Conservation (phyloP, 2,329 filamentous ascomycete species). For the Diaporthe sp. region DNA sequence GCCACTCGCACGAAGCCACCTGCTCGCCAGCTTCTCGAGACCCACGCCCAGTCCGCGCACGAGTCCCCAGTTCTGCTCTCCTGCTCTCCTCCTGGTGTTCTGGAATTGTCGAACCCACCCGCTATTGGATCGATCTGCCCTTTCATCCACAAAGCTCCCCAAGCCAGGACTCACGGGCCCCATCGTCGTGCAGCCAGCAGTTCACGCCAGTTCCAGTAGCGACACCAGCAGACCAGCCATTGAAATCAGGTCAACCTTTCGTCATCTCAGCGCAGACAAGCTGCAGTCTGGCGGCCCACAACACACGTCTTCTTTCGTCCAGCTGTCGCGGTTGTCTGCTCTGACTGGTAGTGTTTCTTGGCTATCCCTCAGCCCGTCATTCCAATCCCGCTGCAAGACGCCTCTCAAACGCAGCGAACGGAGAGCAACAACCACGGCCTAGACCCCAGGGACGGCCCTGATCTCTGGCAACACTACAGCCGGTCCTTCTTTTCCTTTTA, state of each 20-base stretch:
- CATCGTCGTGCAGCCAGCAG: conserved; percentile 26
- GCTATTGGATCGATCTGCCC: conserved; percentile 34
- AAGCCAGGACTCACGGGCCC: conserved; percentile 33
- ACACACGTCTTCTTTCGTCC: conserved; percentile 18
- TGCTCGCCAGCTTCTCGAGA: conserved; percentile 33
- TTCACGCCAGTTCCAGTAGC: conserved; percentile 28
- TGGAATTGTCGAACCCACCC: conserved; percentile 32
- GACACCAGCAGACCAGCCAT: conserved; percentile 31
- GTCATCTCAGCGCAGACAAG: conserved; percentile 33
- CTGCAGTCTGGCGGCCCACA: conserved; percentile 23
- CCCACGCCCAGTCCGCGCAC: conserved; percentile 30
- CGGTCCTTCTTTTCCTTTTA: conserved; percentile 32
- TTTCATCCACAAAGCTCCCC: conserved; percentile 22
- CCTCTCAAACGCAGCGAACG: conserved; percentile 24
- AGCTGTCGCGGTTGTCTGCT: conserved; percentile 25
- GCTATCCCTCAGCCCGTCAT: conserved; percentile 34
- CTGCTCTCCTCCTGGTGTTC: conserved; percentile 10
- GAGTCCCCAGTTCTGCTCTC: conserved; percentile 35
- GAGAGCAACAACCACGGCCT: conserved; percentile 18
- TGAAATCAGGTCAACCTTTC: conserved; percentile 19
- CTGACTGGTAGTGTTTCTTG: conserved; percentile 39
- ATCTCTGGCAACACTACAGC: conserved; percentile 15
- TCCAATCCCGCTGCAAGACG: conserved; percentile 35
- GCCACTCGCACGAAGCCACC: conserved; percentile 38
- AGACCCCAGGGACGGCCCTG: conserved; percentile 16